phyloP scores from a whole-genome alignment of 2,329 filamentous ascomycete species.

The Teratosphaeria destructans region DNA sequence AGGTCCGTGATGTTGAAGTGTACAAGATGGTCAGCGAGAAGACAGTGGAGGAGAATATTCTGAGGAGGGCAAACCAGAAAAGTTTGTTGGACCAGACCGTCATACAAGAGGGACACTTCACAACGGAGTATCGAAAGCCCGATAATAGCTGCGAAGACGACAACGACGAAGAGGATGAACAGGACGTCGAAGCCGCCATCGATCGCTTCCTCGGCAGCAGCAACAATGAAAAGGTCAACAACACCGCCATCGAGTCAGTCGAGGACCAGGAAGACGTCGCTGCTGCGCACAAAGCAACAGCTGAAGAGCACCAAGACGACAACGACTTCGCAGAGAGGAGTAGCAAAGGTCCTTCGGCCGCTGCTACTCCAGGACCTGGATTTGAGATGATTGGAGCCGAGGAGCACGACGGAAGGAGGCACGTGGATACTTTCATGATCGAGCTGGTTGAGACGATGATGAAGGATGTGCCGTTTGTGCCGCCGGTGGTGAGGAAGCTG shows the following conservation, averaged over 20 bases:
- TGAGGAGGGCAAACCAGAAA: slow-evolving; percentile 94
- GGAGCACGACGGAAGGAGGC: slow-evolving; percentile 47
- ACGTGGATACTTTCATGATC: slow-evolving; percentile 53
- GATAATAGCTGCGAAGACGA: slow-evolving; percentile 53
- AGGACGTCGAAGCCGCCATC: slow-evolving; percentile 71
- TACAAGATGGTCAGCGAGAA: slow-evolving; percentile 55
- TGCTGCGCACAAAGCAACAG: slow-evolving; percentile 77
- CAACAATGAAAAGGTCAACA: slow-evolving; percentile 51
- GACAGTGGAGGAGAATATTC: slow-evolving; percentile 95
- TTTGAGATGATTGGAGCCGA: slow-evolving; percentile 31
- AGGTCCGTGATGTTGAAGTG: slow-evolving; percentile 95
- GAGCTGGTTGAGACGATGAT: slow-evolving; percentile 20
- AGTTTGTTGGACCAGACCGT: slow-evolving; percentile 96
- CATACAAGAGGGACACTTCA: slow-evolving; percentile 96
- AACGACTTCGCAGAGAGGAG: slow-evolving; percentile 60
- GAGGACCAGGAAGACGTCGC: slow-evolving; percentile 88
- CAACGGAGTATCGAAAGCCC: slow-evolving; percentile 61
- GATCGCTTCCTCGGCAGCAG: slow-evolving; percentile 60
- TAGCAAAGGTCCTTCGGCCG: slow-evolving; percentile 29
- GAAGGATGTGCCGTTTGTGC: slow-evolving; percentile 22
- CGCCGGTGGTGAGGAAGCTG: slow-evolving; percentile 23
- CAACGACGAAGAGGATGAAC: slow-evolving; percentile 43
- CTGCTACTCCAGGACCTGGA: slow-evolving; percentile 24
- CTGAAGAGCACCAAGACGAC: slow-evolving; percentile 74
- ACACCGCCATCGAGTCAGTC: slow-evolving; percentile 66